Evolutionary conservation across 306 rosid species (phyloP).

Genomic region (Vigna nakashimae): DNA sequence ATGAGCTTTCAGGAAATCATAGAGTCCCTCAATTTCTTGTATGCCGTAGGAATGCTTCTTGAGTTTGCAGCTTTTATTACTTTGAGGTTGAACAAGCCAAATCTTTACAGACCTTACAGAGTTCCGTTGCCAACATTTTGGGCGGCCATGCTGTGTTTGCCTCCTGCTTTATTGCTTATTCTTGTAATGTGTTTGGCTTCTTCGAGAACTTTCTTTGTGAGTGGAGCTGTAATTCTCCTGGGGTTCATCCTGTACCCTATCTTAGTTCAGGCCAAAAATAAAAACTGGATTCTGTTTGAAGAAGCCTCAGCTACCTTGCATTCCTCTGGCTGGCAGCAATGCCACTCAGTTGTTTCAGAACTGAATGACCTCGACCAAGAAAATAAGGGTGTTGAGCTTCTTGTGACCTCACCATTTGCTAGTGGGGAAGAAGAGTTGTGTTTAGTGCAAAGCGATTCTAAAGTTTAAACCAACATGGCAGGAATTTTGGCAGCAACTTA

Average conservation of each 20-base stretch:
- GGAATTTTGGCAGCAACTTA: background rate
- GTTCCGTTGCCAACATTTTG: constrained; percentile 80
- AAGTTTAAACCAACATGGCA: constrained; percentile 44
- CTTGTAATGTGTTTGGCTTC: constrained; percentile 94
- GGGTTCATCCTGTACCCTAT: constrained; percentile 75
- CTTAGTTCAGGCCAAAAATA: constrained; percentile 64
- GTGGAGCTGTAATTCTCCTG: constrained; percentile 57
- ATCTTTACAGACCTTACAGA: constrained; percentile 80
- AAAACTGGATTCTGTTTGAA: constrained; percentile 56
- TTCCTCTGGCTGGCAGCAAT: constrained; percentile 47
- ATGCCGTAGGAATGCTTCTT: constrained; percentile 87
- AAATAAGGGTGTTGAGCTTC: constrained; percentile 59
- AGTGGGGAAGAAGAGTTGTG: constrained; percentile 50
- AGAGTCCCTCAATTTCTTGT: constrained; percentile 88
- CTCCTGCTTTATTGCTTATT: constrained; percentile 74
- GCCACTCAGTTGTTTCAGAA: constrained; percentile 36
- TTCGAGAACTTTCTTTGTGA: constrained; percentile 64
- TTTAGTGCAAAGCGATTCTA: constrained; percentile 48
- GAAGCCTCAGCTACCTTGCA: constrained; percentile 46
- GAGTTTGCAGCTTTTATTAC: constrained; percentile 84
- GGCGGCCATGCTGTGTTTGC: constrained; percentile 73
- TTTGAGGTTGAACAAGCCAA: constrained; percentile 74
- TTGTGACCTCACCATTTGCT: constrained; percentile 39
- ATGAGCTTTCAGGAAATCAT: constrained; percentile 91
- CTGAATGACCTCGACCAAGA: constrained; percentile 40